Evolutionary conservation across 1,139 yeast genomes (phyloP), one percentile per base, ranked within the genome.

Genomic region (Saccharomyces pastorianus): DNA sequence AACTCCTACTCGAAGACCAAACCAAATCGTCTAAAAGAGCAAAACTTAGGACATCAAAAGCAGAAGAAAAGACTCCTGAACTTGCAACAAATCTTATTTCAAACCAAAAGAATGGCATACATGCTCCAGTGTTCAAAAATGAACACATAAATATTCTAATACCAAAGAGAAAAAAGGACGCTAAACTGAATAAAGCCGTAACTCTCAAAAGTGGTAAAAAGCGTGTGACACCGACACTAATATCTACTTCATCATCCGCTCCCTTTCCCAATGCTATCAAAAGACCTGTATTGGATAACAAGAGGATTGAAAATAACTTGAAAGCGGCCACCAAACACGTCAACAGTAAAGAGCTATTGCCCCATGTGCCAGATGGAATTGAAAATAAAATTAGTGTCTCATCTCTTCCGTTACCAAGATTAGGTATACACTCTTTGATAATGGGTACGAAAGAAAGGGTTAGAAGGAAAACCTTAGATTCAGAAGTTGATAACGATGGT

Each of bases 161-260:
- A 56, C 68, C 63, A 42, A 71, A 66, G 54, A 61, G 65, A 49
- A 64, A 62, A 53, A 63, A 61, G 44, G 64, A 61, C 44, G 57
- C 55, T 6, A 66, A 64, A 50, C 54, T 70, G n/a, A 69, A 72
- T 50, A 61, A 62, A 29, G 61, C 66, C 6, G 65, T 62, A 3
- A 48, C 50, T 23, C 56, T 66, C 4, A 66, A 62, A 41, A 70
- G 85, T 47, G 98, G 98, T 13, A 85, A 84, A 65, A 90, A 90
- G 62, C 74, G 97, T 59, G 93, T 93, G 1, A 82, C 96, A 0
- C 98, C 99, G 0, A 77, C 84, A 53, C 73, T 91, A n/a, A 78
- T 91, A 1, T 80, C 91, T 0, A 68, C 80, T 1, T 49, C 52
- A 20, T 9, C 47, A 8, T 31, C 49, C 1, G n/a, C 56, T 29